Conservation (phyloP, 345 rosid genomes). For the Pistacia vera region DNA sequence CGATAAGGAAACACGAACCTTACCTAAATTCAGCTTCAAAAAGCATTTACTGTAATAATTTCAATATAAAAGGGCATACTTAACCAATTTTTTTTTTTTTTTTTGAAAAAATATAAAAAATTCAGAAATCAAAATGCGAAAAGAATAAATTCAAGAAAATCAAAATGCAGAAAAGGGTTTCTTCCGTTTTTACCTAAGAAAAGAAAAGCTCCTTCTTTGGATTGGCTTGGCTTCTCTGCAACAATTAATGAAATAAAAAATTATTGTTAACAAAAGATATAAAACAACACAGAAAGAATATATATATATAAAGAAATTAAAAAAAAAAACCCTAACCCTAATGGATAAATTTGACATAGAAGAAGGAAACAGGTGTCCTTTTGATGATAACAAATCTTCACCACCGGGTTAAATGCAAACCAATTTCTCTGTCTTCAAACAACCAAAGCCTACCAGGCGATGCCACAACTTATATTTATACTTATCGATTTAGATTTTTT, state of each 20-base stretch:
- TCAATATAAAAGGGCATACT: neutral
- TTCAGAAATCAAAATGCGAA: neutral
- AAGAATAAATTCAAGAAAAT: neutral
- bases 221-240: constrained; percentile 10
- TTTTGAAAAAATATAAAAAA: neutral
- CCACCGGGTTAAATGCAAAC: constrained; percentile 16
- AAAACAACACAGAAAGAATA: neutral
- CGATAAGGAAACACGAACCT: neutral
- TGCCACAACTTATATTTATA: constrained; percentile 20
- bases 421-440: constrained; percentile 16
- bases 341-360: constrained; percentile 19
- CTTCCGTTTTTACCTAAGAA: constrained; percentile 28
- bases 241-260: constrained; percentile 13
- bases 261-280: neutral
- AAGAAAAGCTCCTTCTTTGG: neutral
- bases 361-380: constrained; percentile 39
- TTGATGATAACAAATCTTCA: constrained; percentile 29
- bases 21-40: neutral
- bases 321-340: constrained; percentile 38
- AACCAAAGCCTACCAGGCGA: constrained; percentile 9
- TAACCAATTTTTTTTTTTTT: no score
- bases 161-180: neutral
- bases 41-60: neutral
- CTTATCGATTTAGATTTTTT: neutral
- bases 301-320: neutral